Evolutionary conservation across 495 filamentous ascomycete genomes (phyloP).

Genomic region (Elaphomyces granulatus): DNA sequence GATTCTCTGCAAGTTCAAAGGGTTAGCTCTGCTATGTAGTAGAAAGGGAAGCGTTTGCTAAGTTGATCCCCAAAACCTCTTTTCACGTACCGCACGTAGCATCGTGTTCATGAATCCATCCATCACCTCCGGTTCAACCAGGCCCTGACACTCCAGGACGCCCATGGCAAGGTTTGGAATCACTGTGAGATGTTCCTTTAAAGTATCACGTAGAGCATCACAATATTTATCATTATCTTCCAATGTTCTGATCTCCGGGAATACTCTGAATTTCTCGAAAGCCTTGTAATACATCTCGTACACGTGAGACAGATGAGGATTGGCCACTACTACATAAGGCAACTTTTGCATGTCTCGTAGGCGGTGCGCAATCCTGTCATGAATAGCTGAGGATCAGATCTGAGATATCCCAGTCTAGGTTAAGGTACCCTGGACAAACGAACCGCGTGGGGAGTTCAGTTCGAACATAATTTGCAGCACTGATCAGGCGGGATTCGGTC

Average conservation of each 20-base stretch:
- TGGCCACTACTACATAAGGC: constrained; percentile 93
- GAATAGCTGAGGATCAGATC: not conserved
- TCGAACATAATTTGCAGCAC: constrained; percentile 93
- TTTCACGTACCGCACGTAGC: constrained; percentile 59
- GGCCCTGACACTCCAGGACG: constrained; percentile 68
- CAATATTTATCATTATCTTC: constrained; percentile 90
- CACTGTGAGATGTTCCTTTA: constrained; percentile 80
- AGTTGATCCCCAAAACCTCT: no score
- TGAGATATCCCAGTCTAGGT: not conserved
- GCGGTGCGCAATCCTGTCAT: constrained; percentile 64
- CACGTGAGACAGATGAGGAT: constrained; percentile 80
- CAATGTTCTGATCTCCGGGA: constrained; percentile 68
- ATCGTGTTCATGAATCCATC: constrained; percentile 94
- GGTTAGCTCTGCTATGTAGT: no score
- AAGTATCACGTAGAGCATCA: constrained; percentile 57
- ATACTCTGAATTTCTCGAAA: constrained; percentile 74
- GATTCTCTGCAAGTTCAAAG: constrained; percentile 47
- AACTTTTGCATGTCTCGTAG: constrained; percentile 95
- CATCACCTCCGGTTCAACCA: constrained; percentile 63
- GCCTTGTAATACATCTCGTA: constrained; percentile 95
- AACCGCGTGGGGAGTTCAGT: constrained; percentile 86
- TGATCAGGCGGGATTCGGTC: constrained; percentile 77
- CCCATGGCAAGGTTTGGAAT: constrained; percentile 93
- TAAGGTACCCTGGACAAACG: constrained; percentile 6
- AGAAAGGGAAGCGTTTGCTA: no score